Evolutionary conservation across 495 filamentous ascomycete genomes (phyloP), one percentile per base, ranked within the genome.

Genomic region (Lophium mytilinum): DNA sequence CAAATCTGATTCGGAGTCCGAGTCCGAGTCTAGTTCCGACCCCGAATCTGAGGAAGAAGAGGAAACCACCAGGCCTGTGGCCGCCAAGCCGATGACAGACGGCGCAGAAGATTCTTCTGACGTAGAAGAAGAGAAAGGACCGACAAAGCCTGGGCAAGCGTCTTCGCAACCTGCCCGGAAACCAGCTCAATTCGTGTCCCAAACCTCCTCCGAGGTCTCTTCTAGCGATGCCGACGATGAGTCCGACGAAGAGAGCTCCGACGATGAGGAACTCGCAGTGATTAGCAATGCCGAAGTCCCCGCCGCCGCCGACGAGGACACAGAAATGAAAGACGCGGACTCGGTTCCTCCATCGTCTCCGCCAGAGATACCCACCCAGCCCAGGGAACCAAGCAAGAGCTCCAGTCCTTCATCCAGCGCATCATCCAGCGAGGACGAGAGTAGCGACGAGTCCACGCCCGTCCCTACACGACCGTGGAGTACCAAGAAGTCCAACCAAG

Each of bases 281-380:
- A n/a, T 24, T 30, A 15, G 8, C 14, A 15, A 50, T 10, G 9
- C 47, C n/a, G 19, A 5, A 35, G 40, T 8, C 18, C 12, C 24
- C 3, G 48, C 35, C 9, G 10, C 8, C 9, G 49, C 36, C 24
- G 19, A 49, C 18, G 41, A 54, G 21, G 57, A 60, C 15, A 35
- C 50, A 11, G 53, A 61, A 19, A 56, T 56, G 58, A 39, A 17
- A 51, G 58, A 61, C 37, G 47, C 18, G 1, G 39, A 52, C 24
- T 18, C 24, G 39, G 17, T 40, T 9, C 47, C 58, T n/a, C 41
- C 53, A 15, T 49, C 48, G 1, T 57, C 58, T 33, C 53, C 58
- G 36, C 58, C 51, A 15, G 34, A 41, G n/a, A 11, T 35, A 12
- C 40, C 33, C 21, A 12, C 12, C 9, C 14, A 40, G 19, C 8